Base-by-base conservation (phyloP, 129 eudicot genomes). In the Deinandra increscens region DNA sequence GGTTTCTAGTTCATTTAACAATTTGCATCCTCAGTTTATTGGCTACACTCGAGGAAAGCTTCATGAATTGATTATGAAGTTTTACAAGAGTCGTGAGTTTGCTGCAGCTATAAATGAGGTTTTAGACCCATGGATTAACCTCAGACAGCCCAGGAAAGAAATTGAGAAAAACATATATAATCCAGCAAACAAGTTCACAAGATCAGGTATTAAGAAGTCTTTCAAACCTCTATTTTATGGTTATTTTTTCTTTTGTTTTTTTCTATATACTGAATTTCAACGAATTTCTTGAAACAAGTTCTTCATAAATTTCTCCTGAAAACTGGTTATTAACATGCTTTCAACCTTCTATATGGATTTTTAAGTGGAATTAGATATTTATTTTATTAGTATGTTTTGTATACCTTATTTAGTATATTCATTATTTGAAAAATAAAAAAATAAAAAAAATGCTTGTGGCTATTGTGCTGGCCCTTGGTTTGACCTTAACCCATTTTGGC, bases 31-130 rank as follows among this genome's bases (percentile, higher is more conserved):
- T 43, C 99, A 93, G 78, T 93, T 86, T 76, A 85, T 89, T 69
- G 97, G 99, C 8, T 89, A 84, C 75, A 89, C 99, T 64, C 85
- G 95, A 41, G 99, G 95, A 74, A 93, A 75, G 85, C 97, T 93
- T 66, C 99, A 93, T 78, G 99, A 93, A 65, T 81, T 89, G 75
- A 89, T 93, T 37, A 93, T 93, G 99, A 93, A 89, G 69, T 84
- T 95, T 4, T 93, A 84, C 78, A 93, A 85, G 73, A 93, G 97
- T 79, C 86, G 99, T 50, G 99, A 93, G 74, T 87, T 93, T 66
- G 92, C 97, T 79, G 99, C 97, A 46, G 95, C 99, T 54, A 89
- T 93, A 26, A 93, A 89, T 72, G 99, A 89, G 81, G 91, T 89
- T 51, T 80, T 93, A 69, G 97, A 93, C 39, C 99, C 97, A 34